These are phyloP conservation scores for Pisolithus orientalis DNA, from an alignment of 768 basidiomycete species.

Conservation along the genomic window DNA sequence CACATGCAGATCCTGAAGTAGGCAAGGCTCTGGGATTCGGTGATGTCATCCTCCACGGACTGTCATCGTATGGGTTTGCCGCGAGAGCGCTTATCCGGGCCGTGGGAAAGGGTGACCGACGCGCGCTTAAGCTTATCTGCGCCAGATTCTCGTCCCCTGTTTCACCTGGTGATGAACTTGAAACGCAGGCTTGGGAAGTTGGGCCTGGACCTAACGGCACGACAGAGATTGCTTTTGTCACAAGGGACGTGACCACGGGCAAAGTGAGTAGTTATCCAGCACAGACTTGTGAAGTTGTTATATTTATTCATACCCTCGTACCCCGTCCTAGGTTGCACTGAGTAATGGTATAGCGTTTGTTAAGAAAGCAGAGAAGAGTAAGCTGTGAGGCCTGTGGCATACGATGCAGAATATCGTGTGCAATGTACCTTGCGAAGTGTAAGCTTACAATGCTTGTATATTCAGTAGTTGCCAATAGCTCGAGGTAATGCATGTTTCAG, in stretches of 20 bases:
- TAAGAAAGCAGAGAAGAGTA: constrained; percentile 42
- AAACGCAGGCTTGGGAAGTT: constrained; percentile 76
- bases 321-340: constrained; percentile 36
- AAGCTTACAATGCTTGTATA: too few relatives aligned
- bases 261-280: constrained; percentile 36
- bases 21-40: constrained; percentile 76
- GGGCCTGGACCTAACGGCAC: constrained; percentile 57
- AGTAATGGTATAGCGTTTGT: constrained; percentile 63
- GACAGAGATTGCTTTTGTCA: constrained; percentile 53
- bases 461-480: too few relatives aligned
- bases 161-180: constrained; percentile 73
- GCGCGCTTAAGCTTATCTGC: constrained; percentile 60
- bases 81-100: constrained; percentile 68
- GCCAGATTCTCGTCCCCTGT: constrained; percentile 80
- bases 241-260: constrained; percentile 52
- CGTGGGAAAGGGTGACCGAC: constrained; percentile 54
- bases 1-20: constrained; percentile 55
- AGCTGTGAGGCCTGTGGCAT: constrained; percentile 24
- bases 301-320: neutral
- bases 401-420: too few relatives aligned
- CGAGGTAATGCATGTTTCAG: too few relatives aligned
- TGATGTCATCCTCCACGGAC: constrained; percentile 79
- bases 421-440: too few relatives aligned
- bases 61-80: constrained; percentile 76
- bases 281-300: neutral